Evolutionary conservation across 768 basidiomycete species (phyloP), one percentile per base, ranked within the genome.

Genomic region (Candolleomyces aberdarensis): DNA sequence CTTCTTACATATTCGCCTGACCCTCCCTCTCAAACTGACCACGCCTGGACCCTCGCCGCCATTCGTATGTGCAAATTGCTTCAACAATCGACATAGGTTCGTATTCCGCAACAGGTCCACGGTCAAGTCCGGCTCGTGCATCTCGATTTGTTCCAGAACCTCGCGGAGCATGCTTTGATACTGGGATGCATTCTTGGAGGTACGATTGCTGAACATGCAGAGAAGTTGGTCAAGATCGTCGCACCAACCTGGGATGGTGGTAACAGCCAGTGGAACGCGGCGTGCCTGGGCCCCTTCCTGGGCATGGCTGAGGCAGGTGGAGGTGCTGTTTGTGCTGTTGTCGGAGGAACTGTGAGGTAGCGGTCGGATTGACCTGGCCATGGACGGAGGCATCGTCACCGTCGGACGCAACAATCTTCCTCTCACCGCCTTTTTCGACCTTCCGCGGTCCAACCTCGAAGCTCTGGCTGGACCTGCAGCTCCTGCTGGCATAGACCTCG

Each of bases 41-140:
- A 62, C 57, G n/a, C 59, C 61, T 5, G 61, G 59, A 22, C 62
- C 63, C 48, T 15, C 65, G 9, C 50, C 53, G 15, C 52, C 47
- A n/a, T 66, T 56, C 31, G 31, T 44, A 39, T 63, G 56, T 26
- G 40, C 29, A 10, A 66, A 65, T 26, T 56, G 63, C 14, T 57
- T 54, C 44, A 71, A 22, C 4, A 50, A 47, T 26, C 40, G 31
- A 5, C 61, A 58, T 40, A 72, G 50, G 51, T 63, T 61, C 19
- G 70, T 26, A 26, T 26, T 26, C 40, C n/a, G 48, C 57, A 72
- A 52, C 57, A 64, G 46, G 19, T 62, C 60, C 31, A 48, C 56
- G 5, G 67, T 68, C 22, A 72, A 60, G n/a, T 56, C 32, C 5
- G 59, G 63, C 22, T 66, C 62, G 15, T 50, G 39, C 40, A 59